A percentile compares a stretch with the other conserved stretches of the same genome.
These are phyloP conservation scores for Erodium trifolium DNA, from an alignment of 441 rosid genomes.

Conservation along the genomic window DNA sequence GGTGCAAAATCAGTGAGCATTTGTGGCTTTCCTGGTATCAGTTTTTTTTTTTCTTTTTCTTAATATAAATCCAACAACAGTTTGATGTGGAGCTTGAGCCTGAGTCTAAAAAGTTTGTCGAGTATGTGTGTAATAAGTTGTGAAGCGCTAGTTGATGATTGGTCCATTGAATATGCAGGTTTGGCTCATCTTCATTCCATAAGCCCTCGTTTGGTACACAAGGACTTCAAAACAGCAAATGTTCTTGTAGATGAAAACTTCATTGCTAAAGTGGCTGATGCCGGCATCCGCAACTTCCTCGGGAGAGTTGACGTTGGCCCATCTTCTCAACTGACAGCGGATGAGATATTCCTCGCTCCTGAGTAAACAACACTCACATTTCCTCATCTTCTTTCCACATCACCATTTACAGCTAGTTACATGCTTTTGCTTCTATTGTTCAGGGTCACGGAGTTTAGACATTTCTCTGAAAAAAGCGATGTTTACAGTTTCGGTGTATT, in stretches of 20 bases:
- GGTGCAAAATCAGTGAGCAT: slow-evolving; percentile 84
- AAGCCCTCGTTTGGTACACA: slow-evolving; percentile 60
- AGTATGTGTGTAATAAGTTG: not conserved
- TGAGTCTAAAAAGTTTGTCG: not conserved
- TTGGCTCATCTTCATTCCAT: slow-evolving; percentile 61
- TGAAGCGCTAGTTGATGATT: too few relatives aligned
- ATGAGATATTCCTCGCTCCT: slow-evolving; percentile 80
- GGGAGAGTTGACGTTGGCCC: slow-evolving; percentile 67
- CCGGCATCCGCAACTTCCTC: slow-evolving; percentile 60
- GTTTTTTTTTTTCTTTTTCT: slow-evolving; percentile 25
- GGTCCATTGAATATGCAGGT: slow-evolving; percentile 29
- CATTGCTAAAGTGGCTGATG: slow-evolving; percentile 67
- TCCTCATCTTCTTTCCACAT: slow-evolving; percentile 4
- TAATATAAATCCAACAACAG: too few relatives aligned
- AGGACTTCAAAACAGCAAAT: slow-evolving; percentile 63
- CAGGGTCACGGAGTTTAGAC: slow-evolving; percentile 59
- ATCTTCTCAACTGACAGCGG: slow-evolving; percentile 58
- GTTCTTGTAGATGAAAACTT: slow-evolving; percentile 68
- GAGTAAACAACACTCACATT: slow-evolving; percentile 38
- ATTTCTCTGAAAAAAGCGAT: slow-evolving; percentile 68
- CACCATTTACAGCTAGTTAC: not conserved
- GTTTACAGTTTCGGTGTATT: slow-evolving; percentile 63
- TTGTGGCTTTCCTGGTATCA: slow-evolving; percentile 60
- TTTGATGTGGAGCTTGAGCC: too few relatives aligned
- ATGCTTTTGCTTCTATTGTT: not conserved